phyloP scores from a whole-genome alignment of 345 rosid genomes.

The Angophora floribunda region DNA sequence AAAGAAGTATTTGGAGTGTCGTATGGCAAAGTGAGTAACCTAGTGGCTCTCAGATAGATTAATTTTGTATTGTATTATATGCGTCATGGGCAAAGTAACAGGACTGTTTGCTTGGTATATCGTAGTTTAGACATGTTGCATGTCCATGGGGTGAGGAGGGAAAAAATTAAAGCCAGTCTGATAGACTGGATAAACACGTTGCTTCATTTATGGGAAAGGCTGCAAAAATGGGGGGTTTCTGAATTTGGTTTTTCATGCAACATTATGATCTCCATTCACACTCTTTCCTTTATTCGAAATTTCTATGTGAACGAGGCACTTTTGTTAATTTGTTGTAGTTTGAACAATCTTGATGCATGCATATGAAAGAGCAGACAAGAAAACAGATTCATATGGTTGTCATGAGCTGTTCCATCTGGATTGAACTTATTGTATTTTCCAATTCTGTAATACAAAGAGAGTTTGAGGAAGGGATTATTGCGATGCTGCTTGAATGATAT shows the following conservation, averaged over 20 bases:
- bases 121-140: background rate
- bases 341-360: background rate
- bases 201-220: background rate
- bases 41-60: background rate
- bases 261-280: background rate
- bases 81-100: background rate
- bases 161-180: too few relatives aligned
- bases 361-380: background rate
- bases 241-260: background rate
- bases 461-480: background rate
- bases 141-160: background rate
- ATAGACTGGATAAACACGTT: background rate
- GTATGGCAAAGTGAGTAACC: constrained; percentile 75
- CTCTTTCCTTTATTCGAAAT: background rate
- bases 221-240: background rate
- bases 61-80: background rate
- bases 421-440: background rate
- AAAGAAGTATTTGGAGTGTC: constrained; percentile 77
- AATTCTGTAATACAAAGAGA: background rate
- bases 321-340: background rate
- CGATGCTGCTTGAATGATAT: background rate
- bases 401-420: background rate
- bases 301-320: background rate
- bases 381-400: background rate
- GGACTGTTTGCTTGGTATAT: background rate